These are phyloP conservation scores for Zarea fungicola DNA, from an alignment of 2,329 filamentous ascomycete genomes.

Conservation along the genomic window DNA sequence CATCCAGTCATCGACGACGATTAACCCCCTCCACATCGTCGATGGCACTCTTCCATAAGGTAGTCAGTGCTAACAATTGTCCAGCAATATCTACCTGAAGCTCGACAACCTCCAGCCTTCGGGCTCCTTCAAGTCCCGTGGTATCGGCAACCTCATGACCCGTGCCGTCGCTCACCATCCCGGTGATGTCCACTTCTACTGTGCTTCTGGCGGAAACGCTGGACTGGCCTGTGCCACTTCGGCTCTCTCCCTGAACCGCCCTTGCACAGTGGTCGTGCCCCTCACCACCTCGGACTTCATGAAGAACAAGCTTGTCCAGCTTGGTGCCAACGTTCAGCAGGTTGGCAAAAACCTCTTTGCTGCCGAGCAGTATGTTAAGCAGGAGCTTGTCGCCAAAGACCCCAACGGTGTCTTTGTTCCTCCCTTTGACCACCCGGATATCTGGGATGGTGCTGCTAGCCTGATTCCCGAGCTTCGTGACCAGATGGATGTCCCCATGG, in stretches of 20 bases:
- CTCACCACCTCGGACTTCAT: conserved; percentile 60
- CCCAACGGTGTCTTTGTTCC: conserved; percentile 57
- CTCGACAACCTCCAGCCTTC: conserved; percentile 80
- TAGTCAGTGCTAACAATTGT: conserved; percentile 5
- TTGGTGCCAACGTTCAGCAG: conserved; percentile 65
- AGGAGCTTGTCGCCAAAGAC: conserved; percentile 50
- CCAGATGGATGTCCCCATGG: conserved; percentile 44
- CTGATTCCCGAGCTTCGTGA: conserved; percentile 48
- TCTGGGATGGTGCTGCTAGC: conserved; percentile 61
- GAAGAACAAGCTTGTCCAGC: conserved; percentile 62
- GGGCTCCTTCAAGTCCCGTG: conserved; percentile 80
- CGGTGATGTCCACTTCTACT: conserved; percentile 63
- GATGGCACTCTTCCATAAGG: no score
- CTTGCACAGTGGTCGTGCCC: conserved; percentile 73
- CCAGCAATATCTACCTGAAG: conserved; percentile 76
- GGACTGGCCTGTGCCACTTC: conserved; percentile 76
- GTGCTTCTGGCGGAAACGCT: conserved; percentile 76
- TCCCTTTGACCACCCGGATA: conserved; percentile 62
- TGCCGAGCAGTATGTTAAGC: conserved; percentile 62
- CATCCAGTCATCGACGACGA: not conserved
- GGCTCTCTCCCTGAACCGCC: conserved; percentile 56
- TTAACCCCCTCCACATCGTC: conserved; percentile 14
- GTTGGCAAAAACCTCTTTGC: conserved; percentile 63
- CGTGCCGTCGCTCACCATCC: conserved; percentile 28
- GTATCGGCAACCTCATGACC: conserved; percentile 66